phyloP scores from a whole-genome alignment of 257 asterid species.

The Oldenlandia corymbosa region DNA sequence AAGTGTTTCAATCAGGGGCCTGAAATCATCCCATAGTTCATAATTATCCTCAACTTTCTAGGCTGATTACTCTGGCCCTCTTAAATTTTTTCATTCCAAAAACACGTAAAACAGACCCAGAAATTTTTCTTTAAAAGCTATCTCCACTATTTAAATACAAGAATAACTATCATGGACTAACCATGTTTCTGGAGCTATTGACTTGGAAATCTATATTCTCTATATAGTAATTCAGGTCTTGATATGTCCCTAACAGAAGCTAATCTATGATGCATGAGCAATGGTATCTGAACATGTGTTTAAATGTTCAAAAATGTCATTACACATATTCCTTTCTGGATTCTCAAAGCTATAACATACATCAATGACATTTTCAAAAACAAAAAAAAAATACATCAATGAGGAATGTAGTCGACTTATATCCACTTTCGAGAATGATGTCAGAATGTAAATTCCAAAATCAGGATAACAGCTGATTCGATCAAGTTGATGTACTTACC shows the following conservation, averaged over 20 bases:
- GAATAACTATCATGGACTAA: background rate
- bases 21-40: background rate
- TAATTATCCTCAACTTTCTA: background rate
- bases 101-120: background rate
- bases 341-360: background rate
- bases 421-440: background rate
- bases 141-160: background rate
- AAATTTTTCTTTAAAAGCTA: background rate
- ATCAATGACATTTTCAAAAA: background rate
- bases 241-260: background rate
- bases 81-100: background rate
- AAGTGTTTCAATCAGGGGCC: no score
- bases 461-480: background rate
- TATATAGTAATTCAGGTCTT: background rate
- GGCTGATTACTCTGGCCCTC: background rate
- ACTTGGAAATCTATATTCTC: background rate
- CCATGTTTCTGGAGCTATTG: conserved; percentile 1
- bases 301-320: background rate
- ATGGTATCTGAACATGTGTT: background rate
- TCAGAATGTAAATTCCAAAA: background rate
- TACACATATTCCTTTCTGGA: background rate
- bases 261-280: background rate
- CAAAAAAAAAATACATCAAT: no score
- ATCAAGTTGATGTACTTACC: conserved; percentile 41
- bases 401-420: no score